Conservation (phyloP, 768 basidiomycete genomes). For the Lenzites betulinus region DNA sequence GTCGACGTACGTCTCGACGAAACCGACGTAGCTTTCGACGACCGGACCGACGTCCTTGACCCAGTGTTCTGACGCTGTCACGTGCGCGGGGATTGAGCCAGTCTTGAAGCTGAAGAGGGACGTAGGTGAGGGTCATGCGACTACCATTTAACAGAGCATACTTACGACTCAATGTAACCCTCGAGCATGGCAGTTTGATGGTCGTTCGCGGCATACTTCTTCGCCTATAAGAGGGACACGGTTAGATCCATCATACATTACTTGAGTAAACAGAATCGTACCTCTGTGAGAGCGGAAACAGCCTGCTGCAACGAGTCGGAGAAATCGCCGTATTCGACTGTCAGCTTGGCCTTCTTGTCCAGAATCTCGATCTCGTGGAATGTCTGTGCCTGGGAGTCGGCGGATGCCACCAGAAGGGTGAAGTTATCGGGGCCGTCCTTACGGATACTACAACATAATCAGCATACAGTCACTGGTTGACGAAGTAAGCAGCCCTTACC, state of each 20-base stretch:
- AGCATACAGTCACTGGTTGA: not conserved
- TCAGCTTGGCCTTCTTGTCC: constrained; percentile 50
- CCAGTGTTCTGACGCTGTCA: constrained; percentile 77
- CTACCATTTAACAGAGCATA: not conserved
- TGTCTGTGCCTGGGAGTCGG: constrained; percentile 40
- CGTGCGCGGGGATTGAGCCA: constrained; percentile 80
- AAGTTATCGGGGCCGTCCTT: constrained; percentile 67
- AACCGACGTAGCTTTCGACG: constrained; percentile 87
- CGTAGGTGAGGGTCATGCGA: not conserved
- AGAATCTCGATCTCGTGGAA: constrained; percentile 50
- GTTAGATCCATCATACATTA: not conserved
- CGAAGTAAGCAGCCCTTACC: constrained; percentile 42
- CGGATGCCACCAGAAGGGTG: constrained; percentile 76
- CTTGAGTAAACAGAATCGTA: constrained; percentile 22
- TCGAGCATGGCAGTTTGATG: constrained; percentile 75
- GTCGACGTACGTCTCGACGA: constrained; percentile 80
- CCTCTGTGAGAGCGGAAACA: constrained; percentile 61
- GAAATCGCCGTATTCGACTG: constrained; percentile 78
- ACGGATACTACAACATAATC: constrained; percentile 50
- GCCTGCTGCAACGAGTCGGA: constrained; percentile 54
- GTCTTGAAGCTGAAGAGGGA: constrained; percentile 58
- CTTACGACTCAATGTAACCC: constrained; percentile 77
- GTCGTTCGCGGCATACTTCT: constrained; percentile 71
- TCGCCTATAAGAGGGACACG: constrained; percentile 48
- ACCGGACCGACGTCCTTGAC: constrained; percentile 86